Evolutionary conservation across 169 alveolate genomes (phyloP).

Genomic region (Nephromyces sp.): DNA sequence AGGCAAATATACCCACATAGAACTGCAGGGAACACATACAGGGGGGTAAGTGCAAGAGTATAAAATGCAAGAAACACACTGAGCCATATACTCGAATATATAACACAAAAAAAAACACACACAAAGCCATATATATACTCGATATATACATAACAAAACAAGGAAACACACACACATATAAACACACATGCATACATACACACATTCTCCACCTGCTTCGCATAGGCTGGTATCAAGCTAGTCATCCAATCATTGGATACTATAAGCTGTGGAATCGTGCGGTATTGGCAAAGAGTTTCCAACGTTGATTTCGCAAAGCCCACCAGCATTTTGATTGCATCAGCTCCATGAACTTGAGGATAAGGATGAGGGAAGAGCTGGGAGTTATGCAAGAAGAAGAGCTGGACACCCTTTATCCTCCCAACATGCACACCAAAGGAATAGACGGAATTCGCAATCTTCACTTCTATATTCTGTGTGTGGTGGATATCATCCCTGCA

Average conservation of each 20-base stretch:
- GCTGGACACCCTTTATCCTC: conserved; percentile 52
- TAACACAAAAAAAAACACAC: too few relatives aligned
- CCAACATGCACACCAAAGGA: conserved; percentile 64
- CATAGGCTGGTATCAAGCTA: conserved; percentile 46
- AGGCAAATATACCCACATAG: too few relatives aligned
- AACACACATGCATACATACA: too few relatives aligned
- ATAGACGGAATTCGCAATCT: neutral
- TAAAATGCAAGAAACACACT: too few relatives aligned
- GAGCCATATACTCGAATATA: too few relatives aligned
- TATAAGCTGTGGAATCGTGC: conserved; percentile 51
- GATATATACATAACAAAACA: too few relatives aligned
- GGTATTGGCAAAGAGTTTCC: conserved; percentile 58
- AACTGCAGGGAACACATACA: too few relatives aligned
- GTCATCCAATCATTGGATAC: conserved; percentile 84
- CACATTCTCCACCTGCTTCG: neutral
- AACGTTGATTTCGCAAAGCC: conserved; percentile 68
- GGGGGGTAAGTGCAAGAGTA: too few relatives aligned
- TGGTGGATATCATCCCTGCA: neutral
- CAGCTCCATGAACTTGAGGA: conserved; percentile 25
- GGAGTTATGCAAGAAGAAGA: conserved; percentile 65
- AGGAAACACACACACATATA: too few relatives aligned
- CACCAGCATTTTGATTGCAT: conserved; percentile 41
- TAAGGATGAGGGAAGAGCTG: conserved; percentile 62
- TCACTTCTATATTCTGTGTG: neutral
- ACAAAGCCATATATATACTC: too few relatives aligned